phyloP scores from a whole-genome alignment of 148 eudicot genomes.

The Linanthus parryae region DNA sequence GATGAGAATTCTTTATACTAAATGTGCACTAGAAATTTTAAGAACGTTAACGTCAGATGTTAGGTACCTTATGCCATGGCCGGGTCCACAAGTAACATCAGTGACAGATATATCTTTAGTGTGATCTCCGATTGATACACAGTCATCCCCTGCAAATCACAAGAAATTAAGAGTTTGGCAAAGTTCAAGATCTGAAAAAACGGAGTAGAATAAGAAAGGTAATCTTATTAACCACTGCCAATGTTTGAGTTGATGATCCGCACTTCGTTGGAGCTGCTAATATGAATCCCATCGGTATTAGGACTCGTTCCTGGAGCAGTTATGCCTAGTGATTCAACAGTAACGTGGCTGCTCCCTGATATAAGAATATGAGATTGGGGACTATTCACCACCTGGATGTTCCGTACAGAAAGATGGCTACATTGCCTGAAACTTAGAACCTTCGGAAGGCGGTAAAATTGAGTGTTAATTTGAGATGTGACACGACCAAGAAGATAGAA shows the following conservation, averaged over 20 bases:
- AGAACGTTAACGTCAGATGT: no score
- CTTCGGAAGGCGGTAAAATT: no score
- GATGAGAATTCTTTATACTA: no score
- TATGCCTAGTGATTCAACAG: not conserved
- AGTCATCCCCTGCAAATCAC: slow-evolving; percentile 16
- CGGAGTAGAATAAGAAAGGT: no score
- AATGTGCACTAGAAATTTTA: no score
- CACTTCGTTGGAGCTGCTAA: slow-evolving; percentile 11
- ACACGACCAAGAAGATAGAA: no score
- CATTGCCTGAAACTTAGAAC: slow-evolving; percentile 11
- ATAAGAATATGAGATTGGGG: slow-evolving; percentile 21
- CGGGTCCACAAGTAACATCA: slow-evolving; percentile 16
- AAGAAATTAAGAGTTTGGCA: no score
- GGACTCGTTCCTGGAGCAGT: slow-evolving; percentile 16
- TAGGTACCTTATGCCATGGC: slow-evolving; percentile 18
- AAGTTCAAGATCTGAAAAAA: no score
- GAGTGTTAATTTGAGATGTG: no score
- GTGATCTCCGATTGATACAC: slow-evolving; percentile 16
- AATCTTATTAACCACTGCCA: slow-evolving; percentile 17
- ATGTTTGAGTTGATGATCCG: slow-evolving; percentile 6
- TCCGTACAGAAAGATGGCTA: slow-evolving; percentile 3
- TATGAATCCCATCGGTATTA: slow-evolving; percentile 22
- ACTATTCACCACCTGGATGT: slow-evolving; percentile 12
- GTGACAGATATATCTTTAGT: slow-evolving; percentile 7
- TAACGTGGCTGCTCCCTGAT: slow-evolving; percentile 1